A percentile compares a stretch with the other conserved stretches of the same genome.
These are phyloP conservation scores for Beauveria varroae DNA, from an alignment of 2,329 filamentous ascomycete species.

Conservation along the genomic window DNA sequence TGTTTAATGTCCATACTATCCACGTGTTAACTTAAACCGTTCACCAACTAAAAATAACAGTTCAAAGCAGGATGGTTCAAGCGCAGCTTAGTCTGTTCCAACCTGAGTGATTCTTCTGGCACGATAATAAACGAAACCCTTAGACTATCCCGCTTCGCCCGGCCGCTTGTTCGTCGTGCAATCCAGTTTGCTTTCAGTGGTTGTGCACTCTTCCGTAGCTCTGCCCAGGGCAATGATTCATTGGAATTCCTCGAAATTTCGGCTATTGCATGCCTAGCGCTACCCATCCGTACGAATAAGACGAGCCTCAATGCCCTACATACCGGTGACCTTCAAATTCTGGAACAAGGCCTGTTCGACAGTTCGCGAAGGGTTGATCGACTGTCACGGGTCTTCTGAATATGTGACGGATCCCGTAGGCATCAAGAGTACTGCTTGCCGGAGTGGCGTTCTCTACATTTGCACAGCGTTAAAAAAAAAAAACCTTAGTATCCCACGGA, in stretches of 20 bases:
- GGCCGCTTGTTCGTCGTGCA: not conserved
- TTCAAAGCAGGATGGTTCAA: not conserved
- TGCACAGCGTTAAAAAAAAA: not conserved
- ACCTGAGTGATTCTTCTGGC: not conserved
- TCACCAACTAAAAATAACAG: constrained; percentile 7
- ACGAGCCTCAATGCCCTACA: not conserved
- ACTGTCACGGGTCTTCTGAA: not conserved
- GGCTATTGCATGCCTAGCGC: not conserved
- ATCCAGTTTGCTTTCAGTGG: constrained; percentile 8
- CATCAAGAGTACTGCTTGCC: not conserved
- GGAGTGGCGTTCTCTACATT: not conserved
- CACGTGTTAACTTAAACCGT: constrained; percentile 3
- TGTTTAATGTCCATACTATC: constrained; percentile 4
- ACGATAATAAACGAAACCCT: not conserved
- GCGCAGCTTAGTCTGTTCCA: not conserved
- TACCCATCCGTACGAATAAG: not conserved
- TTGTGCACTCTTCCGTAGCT: not conserved
- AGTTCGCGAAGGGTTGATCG: not conserved
- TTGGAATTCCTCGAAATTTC: not conserved
- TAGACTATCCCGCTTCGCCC: not conserved
- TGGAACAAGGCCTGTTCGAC: not conserved
- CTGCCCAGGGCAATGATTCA: not conserved
- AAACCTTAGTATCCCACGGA: not conserved
- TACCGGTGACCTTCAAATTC: not conserved
- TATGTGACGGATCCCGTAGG: not conserved